Percentiles rank a stretch among this genome's conserved stretches.
phyloP scores from a whole-genome alignment of 1,284 basidiomycete genomes.

The Chondrostereum purpureum region DNA sequence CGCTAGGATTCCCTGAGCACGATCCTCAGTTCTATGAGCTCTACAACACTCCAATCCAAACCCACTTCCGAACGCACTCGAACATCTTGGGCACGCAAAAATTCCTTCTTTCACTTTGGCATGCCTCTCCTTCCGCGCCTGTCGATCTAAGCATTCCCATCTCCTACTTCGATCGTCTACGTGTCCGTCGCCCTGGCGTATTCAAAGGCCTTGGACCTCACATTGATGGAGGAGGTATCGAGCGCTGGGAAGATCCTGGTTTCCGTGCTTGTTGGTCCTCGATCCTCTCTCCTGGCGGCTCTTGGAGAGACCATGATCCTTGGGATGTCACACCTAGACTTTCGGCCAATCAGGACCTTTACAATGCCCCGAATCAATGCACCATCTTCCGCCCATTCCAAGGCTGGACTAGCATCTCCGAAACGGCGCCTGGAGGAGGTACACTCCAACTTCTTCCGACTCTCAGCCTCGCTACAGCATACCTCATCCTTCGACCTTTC shows the following conservation, averaged over 20 bases:
- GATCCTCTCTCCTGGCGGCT: slow-evolving; percentile 43
- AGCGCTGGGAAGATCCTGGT: slow-evolving; percentile 71
- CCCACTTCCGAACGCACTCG: slow-evolving; percentile 49
- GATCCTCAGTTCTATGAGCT: slow-evolving; percentile 71
- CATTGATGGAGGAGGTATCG: slow-evolving; percentile 69
- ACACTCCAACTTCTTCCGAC: slow-evolving; percentile 1
- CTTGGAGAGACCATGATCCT: slow-evolving; percentile 55
- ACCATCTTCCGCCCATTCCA: slow-evolving; percentile 66
- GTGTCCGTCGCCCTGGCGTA: slow-evolving; percentile 66
- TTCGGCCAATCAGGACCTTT: slow-evolving; percentile 50
- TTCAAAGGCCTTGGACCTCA: slow-evolving; percentile 67
- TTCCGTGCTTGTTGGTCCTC: slow-evolving; percentile 52
- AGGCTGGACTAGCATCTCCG: slow-evolving; percentile 2
- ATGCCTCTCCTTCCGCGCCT: slow-evolving; percentile 31
- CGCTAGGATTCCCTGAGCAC: slow-evolving; percentile 52
- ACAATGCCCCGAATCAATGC: slow-evolving; percentile 53
- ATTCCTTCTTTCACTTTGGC: slow-evolving; percentile 58
- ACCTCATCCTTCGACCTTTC: slow-evolving; percentile 6
- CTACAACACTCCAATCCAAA: slow-evolving; percentile 61
- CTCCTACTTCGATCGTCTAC: slow-evolving; percentile 70
- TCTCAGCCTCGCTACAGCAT: slow-evolving; percentile 1
- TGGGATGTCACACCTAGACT: slow-evolving; percentile 46
- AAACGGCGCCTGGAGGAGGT: slow-evolving; percentile 1
- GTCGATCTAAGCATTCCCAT: slow-evolving; percentile 55
- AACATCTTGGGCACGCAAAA: slow-evolving; percentile 44